Evolutionary conservation across 2,329 filamentous ascomycete species (phyloP), one percentile per base, ranked within the genome.

Genomic region (Chrysosphaeria jannelii): DNA sequence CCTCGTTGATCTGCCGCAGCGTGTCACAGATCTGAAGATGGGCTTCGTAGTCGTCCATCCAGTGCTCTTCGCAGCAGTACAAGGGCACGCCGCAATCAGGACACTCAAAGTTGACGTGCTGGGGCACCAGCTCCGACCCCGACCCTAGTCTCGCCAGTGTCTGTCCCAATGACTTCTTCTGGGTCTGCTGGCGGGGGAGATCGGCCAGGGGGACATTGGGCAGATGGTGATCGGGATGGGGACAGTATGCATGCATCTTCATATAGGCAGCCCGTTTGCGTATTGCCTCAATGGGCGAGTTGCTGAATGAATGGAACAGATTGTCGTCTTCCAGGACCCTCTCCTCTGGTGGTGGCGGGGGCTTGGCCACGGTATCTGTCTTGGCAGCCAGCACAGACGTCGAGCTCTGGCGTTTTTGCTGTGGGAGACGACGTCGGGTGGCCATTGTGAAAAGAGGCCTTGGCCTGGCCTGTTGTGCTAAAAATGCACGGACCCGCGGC

Each of bases 41-140:
- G 10, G 66, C 58, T 44, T 93, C 81, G 38, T 90, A 97, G 42
- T 93, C 76, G 35, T 88, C 76, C 40, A 72, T 76, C 72, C 81
- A 93, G 42, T 97, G 85, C 34, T 76, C 69, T 44, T 91, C 72
- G 34, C 65, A 81, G 48, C 85, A 97, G 40, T 85, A 89, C 5
- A 90, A 66, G 0, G 88, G 79, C 20, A 93, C 60, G 9, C 85
- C 85, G 36, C 85, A 97, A 42, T 97, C 81, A 1, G 85, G 79
- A 36, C 85, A 97, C 43, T 93, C 85, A 38, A 89, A 91, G 34
- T 71, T 55, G 24, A 91, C 76, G 43, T 90, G 76, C 10, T 67
- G 65, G 0, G 81, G 70, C 7, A 75, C 56, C 29, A 63, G 44
- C 19, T 45, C 41, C 22, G 23, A 20, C 8, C 50, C 56, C n/a